Evolutionary conservation across 2,329 filamentous ascomycete species (phyloP).

Genomic region (Fusarium sp.): DNA sequence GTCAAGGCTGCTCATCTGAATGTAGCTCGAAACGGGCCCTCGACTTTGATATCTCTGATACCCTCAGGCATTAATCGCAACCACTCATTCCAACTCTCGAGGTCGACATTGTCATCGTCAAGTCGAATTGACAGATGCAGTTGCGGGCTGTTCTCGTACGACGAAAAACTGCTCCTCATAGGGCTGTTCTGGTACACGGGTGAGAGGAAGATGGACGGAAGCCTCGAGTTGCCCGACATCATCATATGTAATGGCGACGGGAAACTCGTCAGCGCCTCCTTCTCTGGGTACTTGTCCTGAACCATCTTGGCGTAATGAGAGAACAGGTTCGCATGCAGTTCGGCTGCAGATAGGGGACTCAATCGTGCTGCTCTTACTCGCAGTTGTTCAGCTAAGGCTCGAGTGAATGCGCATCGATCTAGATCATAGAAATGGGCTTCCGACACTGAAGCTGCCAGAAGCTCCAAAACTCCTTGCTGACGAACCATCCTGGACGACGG

Average conservation of each 20-base stretch:
- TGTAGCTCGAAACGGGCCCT: conserved; percentile 59
- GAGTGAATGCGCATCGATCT: conserved; percentile 66
- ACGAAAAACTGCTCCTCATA: conserved; percentile 55
- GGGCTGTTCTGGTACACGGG: conserved; percentile 61
- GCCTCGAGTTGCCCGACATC: conserved; percentile 64
- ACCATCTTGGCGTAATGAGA: conserved; percentile 65
- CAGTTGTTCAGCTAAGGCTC: conserved; percentile 63
- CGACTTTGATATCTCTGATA: conserved; percentile 67
- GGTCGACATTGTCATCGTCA: conserved; percentile 63
- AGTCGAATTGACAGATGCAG: conserved; percentile 65
- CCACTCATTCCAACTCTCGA: conserved; percentile 70
- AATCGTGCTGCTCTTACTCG: conserved; percentile 60
- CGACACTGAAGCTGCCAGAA: conserved; percentile 67
- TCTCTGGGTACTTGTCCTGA: conserved; percentile 62
- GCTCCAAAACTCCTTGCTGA: conserved; percentile 66
- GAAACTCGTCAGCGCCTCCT: conserved; percentile 61
- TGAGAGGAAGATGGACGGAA: conserved; percentile 68
- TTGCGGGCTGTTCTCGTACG: conserved; percentile 60
- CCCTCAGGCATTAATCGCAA: conserved; percentile 69
- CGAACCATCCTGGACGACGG: conserved; percentile 65
- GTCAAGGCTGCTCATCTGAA: conserved; percentile 40
- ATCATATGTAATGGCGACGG: conserved; percentile 69
- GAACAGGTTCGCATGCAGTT: conserved; percentile 67
- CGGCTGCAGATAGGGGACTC: conserved; percentile 63
- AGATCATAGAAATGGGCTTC: conserved; percentile 63